A percentile compares a stretch with the other conserved stretches of the same genome.
Conservation (phyloP, 331 rosid species). For the Cydonia oblonga region DNA sequence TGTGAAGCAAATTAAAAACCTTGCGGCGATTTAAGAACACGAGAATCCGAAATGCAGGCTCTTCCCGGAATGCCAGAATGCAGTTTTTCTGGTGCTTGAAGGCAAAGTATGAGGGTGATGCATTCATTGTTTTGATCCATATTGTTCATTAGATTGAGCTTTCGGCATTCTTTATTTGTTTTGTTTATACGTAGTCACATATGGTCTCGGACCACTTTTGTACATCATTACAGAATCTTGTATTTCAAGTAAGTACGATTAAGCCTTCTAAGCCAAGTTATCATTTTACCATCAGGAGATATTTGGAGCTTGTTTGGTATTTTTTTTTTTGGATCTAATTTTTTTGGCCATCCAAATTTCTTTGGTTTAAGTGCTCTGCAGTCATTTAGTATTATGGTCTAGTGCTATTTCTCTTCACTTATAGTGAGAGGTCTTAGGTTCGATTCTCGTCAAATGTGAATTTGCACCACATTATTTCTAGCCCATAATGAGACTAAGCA, state of each 20-base stretch:
- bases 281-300: not conserved
- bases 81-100: not conserved
- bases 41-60: not conserved
- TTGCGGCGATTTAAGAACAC: not conserved
- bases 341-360: not conserved
- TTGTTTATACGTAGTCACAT: not conserved
- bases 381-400: too few species aligned
- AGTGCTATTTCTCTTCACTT: too few species aligned
- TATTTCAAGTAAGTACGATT: not conserved
- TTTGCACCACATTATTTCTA: too few species aligned
- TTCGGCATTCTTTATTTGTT: not conserved
- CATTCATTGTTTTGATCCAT: not conserved
- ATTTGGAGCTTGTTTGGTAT: not conserved
- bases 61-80: too few species aligned
- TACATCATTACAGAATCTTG: not conserved
- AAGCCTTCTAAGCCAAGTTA: not conserved
- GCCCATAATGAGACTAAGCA: too few species aligned
- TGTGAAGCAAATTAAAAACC: not conserved
- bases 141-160: not conserved
- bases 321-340: not conserved
- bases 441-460: too few species aligned
- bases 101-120: not conserved
- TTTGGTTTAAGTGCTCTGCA: too few species aligned
- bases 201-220: not conserved
- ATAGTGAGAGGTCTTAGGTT: too few species aligned